These are phyloP conservation scores for Nevesoporus exiguus DNA, from an alignment of 768 basidiomycete genomes.

Conservation along the genomic window DNA sequence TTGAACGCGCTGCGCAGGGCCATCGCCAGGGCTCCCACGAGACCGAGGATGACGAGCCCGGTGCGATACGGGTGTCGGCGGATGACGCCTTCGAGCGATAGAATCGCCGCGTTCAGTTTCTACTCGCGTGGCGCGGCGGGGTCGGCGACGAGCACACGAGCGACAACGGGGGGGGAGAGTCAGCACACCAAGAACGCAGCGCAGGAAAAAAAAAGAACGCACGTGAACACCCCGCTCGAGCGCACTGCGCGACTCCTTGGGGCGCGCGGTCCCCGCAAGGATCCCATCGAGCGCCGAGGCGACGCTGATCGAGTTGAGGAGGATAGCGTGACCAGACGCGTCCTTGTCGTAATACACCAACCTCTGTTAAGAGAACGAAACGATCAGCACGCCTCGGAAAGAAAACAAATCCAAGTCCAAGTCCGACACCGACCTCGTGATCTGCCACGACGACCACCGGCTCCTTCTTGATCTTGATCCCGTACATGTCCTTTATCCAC, in stretches of 20 bases:
- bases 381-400: not conserved
- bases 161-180: not conserved
- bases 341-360: conserved; percentile 78
- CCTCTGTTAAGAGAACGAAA: conserved; percentile 38
- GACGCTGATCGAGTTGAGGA: conserved; percentile 53
- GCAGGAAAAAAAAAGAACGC: not conserved
- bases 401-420: not conserved
- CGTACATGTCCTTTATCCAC: conserved; percentile 94
- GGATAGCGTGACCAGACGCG: conserved; percentile 48
- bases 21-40: conserved; percentile 8
- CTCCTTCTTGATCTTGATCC: conserved; percentile 39
- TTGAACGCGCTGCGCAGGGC: conserved; percentile 13
- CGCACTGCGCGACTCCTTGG: conserved; percentile 66
- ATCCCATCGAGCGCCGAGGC: conserved; percentile 71
- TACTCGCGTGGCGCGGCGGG: conserved; percentile 1
- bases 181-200: too few species aligned
- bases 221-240: conserved; percentile 61
- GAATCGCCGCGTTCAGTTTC: conserved; percentile 17
- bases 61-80: conserved; percentile 22
- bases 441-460: conserved; percentile 69
- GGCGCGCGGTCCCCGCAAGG: conserved; percentile 43
- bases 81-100: conserved; percentile 8
- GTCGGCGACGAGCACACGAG: not conserved
- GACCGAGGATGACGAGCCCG: not conserved
- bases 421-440: conserved; percentile 41